phyloP scores from a whole-genome alignment of 805 yeast genomes.

The Kluyveromyces lactis region DNA sequence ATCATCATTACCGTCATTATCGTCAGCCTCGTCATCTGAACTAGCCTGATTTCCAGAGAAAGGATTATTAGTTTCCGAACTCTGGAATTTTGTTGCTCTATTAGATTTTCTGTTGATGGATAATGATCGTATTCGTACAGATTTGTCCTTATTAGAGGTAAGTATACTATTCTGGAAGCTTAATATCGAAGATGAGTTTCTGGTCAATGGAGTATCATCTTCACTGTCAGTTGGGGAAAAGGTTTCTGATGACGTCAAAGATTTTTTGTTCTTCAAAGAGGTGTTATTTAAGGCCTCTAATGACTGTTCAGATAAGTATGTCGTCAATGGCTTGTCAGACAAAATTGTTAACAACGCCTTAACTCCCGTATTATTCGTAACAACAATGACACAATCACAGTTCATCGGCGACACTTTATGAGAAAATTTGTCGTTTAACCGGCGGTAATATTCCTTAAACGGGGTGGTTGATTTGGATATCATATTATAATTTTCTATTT shows the following conservation, averaged over 20 bases:
- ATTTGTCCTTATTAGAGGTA: slow-evolving; percentile 28
- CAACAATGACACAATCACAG: slow-evolving; percentile 21
- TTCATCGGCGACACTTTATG: slow-evolving; percentile 3
- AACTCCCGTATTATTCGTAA: slow-evolving; percentile 28
- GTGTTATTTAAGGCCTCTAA: slow-evolving; percentile 18
- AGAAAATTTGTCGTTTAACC: slow-evolving; percentile 20
- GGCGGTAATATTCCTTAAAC: slow-evolving; percentile 26
- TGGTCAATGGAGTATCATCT: slow-evolving; percentile 16
- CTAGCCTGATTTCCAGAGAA: slow-evolving; percentile 25
- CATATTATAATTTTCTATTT: slow-evolving; percentile 11
- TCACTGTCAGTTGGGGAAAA: slow-evolving; percentile 9
- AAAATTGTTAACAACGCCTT: slow-evolving; percentile 28
- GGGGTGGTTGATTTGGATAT: slow-evolving; percentile 19
- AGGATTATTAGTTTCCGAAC: background rate
- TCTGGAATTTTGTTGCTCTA: slow-evolving; percentile 1
- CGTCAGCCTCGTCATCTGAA: slow-evolving; percentile 6
- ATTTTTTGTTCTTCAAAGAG: slow-evolving; percentile 11
- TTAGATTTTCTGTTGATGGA: slow-evolving; percentile 19
- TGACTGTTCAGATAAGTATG: slow-evolving; percentile 23
- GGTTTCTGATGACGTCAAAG: slow-evolving; percentile 1
- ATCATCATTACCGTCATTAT: slow-evolving; percentile 4
- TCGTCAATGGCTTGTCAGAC: slow-evolving; percentile 27
- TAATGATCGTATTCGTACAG: slow-evolving; percentile 25
- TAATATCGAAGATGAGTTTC: slow-evolving; percentile 26
- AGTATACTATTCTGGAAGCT: slow-evolving; percentile 23